Percentiles rank a stretch among this genome's conserved stretches.
Evolutionary conservation across 225 moss, liverwort and hornwort genomes (phyloP).

Genomic region (Sphagnum tenellum): DNA sequence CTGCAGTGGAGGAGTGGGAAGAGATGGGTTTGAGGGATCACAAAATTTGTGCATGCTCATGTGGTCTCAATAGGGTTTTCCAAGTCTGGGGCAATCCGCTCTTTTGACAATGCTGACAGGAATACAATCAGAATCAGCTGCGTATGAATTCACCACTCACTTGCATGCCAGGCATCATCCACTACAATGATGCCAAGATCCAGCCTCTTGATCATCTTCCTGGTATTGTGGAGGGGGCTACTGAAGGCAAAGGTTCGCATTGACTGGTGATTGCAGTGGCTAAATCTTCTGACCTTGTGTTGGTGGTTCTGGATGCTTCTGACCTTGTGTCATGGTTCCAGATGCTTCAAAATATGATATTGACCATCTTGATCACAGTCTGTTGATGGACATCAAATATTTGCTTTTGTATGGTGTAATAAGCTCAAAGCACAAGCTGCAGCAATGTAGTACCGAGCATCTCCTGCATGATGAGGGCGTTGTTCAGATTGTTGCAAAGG

Average conservation of each 20-base stretch:
- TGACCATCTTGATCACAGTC: slow-evolving; percentile 86
- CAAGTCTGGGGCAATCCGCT: slow-evolving; percentile 96
- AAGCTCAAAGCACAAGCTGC: slow-evolving; percentile 96
- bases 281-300: slow-evolving; percentile 93
- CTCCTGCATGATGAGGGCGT: slow-evolving; percentile 83
- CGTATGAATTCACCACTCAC: slow-evolving; percentile 99
- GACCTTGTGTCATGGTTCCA: slow-evolving; percentile 35
- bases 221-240: slow-evolving; percentile 98
- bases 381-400: slow-evolving; percentile 91
- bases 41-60: slow-evolving; percentile 92
- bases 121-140: slow-evolving; percentile 97
- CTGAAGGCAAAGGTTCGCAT: slow-evolving; percentile 97
- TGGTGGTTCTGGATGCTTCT: slow-evolving; percentile 99
- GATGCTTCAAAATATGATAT: slow-evolving; percentile 39
- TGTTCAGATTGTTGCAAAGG: slow-evolving; percentile 99
- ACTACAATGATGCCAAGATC: slow-evolving; percentile 98
- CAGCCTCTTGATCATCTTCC: slow-evolving; percentile 91
- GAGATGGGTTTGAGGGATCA: slow-evolving; percentile 93
- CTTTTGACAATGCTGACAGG: slow-evolving; percentile 87
- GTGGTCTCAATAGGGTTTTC: slow-evolving; percentile 91
- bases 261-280: slow-evolving; percentile 99
- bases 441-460: slow-evolving; percentile 93
- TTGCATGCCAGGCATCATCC: slow-evolving; percentile 95
- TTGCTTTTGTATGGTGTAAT: slow-evolving; percentile 83
- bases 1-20: slow-evolving; percentile 81